phyloP scores from a whole-genome alignment of 2,329 filamentous ascomycete species.

The Monilinia fructigena region DNA sequence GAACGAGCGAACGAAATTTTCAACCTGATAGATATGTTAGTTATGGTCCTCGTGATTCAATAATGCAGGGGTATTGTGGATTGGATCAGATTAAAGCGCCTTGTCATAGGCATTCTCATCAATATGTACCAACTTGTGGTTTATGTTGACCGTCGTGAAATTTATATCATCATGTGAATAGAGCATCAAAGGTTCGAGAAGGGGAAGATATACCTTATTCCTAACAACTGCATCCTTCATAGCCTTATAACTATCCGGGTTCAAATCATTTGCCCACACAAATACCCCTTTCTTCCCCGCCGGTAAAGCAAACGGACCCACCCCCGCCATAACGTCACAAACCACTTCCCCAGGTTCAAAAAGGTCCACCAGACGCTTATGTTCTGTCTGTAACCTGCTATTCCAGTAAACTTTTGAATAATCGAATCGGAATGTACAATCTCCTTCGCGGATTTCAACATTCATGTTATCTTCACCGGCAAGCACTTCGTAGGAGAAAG shows the following conservation, averaged over 20 bases:
- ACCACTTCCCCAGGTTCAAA: constrained; percentile 86
- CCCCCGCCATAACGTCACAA: constrained; percentile 95
- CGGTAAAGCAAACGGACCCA: constrained; percentile 91
- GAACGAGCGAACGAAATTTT: constrained; percentile 71
- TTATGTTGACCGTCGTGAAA: constrained; percentile 34
- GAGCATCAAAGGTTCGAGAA: not conserved
- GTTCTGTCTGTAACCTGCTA: constrained; percentile 83
- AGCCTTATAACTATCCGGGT: constrained; percentile 78
- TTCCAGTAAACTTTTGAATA: constrained; percentile 99
- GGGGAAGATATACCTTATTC: constrained; percentile 67
- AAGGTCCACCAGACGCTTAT: constrained; percentile 71
- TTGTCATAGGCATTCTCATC: constrained; percentile 29
- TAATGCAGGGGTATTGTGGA: not conserved
- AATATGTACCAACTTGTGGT: constrained; percentile 25
- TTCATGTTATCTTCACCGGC: constrained; percentile 78
- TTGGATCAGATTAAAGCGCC: constrained; percentile 28
- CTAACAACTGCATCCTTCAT: constrained; percentile 66
- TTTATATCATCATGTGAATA: constrained; percentile 27
- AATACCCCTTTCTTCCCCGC: constrained; percentile 88
- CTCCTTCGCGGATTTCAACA: constrained; percentile 77
- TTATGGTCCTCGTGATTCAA: constrained; percentile 15
- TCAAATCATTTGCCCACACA: constrained; percentile 96
- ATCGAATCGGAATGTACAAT: constrained; percentile 87
- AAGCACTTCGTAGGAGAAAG: constrained; percentile 89
- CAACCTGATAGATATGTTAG: constrained; percentile 46